Evolutionary conservation across 176 grass and related monocot genomes (phyloP).

Genomic region (Chrysopogon serrulatus): DNA sequence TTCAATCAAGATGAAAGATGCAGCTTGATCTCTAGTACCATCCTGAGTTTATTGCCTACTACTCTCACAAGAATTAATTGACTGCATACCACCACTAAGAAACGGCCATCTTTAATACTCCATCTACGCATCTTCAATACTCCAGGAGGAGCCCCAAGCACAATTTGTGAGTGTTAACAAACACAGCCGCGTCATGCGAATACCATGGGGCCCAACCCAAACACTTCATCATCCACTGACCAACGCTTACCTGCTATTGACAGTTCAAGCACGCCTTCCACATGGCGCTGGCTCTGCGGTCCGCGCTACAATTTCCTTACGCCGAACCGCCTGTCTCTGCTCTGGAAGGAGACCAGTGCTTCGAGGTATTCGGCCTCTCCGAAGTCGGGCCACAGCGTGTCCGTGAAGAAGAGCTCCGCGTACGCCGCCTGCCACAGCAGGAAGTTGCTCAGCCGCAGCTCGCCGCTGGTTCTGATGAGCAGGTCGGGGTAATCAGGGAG

Average conservation of each 20-base stretch:
- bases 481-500: slow-evolving; percentile 46
- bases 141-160: not conserved
- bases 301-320: slow-evolving; percentile 24
- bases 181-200: not conserved
- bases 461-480: slow-evolving; percentile 77
- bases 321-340: slow-evolving; percentile 62
- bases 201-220: not conserved
- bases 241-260: not conserved
- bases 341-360: slow-evolving; percentile 52
- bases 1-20: not conserved
- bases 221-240: not conserved
- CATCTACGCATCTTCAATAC: not conserved
- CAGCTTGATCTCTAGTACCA: not conserved
- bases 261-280: not conserved
- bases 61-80: not conserved
- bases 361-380: slow-evolving; percentile 55
- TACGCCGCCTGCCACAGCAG: slow-evolving; percentile 81
- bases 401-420: slow-evolving; percentile 75
- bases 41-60: not conserved
- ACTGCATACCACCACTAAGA: not conserved
- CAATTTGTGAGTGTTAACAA: not conserved
- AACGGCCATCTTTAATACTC: not conserved
- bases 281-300: not conserved
- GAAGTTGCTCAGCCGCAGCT: slow-evolving; percentile 85
- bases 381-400: slow-evolving; percentile 68